These are phyloP conservation scores for Phytophthora nicotianae DNA, from an alignment of 352 stramenopile species.

Conservation along the genomic window DNA sequence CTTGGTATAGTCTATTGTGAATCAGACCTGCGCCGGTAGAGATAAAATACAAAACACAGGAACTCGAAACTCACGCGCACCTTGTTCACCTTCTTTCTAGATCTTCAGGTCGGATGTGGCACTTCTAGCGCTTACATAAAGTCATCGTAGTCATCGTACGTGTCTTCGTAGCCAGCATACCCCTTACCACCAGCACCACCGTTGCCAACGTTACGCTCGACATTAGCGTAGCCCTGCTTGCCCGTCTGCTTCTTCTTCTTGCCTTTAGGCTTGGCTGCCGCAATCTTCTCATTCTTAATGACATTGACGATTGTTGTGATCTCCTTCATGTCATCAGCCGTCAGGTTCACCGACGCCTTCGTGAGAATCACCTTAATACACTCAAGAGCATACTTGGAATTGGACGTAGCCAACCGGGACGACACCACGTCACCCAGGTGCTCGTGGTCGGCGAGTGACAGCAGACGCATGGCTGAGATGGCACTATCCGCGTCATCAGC, in stretches of 20 bases:
- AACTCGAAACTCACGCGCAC: constrained; percentile 17
- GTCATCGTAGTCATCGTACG: constrained; percentile 85
- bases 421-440: constrained; percentile 69
- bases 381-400: constrained; percentile 79
- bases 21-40: too few relatives aligned
- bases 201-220: constrained; percentile 58
- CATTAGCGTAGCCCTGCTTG: constrained; percentile 83
- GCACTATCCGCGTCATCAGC: constrained; percentile 46
- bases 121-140: constrained; percentile 74
- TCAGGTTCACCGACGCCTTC: constrained; percentile 78
- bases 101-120: constrained; percentile 9
- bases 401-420: constrained; percentile 60
- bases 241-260: constrained; percentile 88
- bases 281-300: constrained; percentile 90
- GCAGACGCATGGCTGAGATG: constrained; percentile 66
- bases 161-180: constrained; percentile 57
- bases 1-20: too few relatives aligned
- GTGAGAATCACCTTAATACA: constrained; percentile 85
- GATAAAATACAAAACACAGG: background rate
- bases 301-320: constrained; percentile 88
- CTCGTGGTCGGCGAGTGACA: constrained; percentile 79
- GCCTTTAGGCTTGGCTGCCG: constrained; percentile 75
- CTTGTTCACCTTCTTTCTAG: constrained; percentile 17
- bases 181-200: constrained; percentile 47
- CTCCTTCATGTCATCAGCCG: constrained; percentile 87